phyloP scores from a whole-genome alignment of 148 eudicot genomes.

The Salicornia ramosissima region DNA sequence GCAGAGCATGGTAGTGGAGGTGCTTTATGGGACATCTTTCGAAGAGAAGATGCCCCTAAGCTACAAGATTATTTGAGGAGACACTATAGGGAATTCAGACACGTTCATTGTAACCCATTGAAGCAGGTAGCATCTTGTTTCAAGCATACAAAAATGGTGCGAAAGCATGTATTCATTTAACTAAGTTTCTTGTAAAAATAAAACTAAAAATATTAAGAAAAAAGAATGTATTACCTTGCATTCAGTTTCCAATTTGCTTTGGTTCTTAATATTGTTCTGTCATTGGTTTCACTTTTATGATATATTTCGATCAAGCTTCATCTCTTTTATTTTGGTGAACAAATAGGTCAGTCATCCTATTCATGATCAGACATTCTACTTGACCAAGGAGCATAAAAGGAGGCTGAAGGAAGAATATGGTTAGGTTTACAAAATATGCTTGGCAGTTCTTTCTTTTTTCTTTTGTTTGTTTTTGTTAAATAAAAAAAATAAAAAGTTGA shows the following conservation, averaged over 20 bases:
- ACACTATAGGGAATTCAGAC: constrained; percentile 63
- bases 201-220: background rate
- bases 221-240: background rate
- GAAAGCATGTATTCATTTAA: background rate
- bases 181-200: background rate
- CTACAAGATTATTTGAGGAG: constrained; percentile 56
- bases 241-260: background rate
- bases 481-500: no score
- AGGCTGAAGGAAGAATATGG: constrained; percentile 55
- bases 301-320: no score
- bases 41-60: constrained; percentile 61
- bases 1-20: constrained; percentile 35
- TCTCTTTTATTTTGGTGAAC: background rate
- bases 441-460: no score
- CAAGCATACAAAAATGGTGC: background rate
- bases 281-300: no score
- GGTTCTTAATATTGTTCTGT: no score
- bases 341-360: constrained; percentile 55
- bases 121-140: constrained; percentile 30
- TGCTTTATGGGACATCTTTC: constrained; percentile 77
- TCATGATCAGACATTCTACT: constrained; percentile 55
- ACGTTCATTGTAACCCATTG: constrained; percentile 37
- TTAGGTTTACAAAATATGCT: constrained; percentile 17
- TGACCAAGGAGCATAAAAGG: constrained; percentile 40
- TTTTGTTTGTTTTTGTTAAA: no score